Percentiles rank a stretch among this genome's conserved stretches.
These are phyloP conservation scores for Solanum habrochaites DNA, from an alignment of 257 asterid species.

Conservation along the genomic window DNA sequence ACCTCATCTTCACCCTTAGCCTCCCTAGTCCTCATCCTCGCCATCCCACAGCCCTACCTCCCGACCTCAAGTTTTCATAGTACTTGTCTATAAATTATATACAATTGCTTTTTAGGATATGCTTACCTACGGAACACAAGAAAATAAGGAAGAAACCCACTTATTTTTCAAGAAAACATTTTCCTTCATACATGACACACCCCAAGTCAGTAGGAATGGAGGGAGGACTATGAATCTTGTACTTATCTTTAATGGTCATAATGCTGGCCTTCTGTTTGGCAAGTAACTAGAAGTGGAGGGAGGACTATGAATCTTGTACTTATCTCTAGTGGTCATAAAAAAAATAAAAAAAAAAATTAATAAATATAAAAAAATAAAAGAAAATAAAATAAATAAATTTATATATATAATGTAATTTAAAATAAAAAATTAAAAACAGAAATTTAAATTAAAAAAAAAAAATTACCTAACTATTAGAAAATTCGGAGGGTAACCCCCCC, in stretches of 20 bases:
- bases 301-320: neutral
- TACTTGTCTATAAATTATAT: neutral
- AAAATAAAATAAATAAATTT: no score
- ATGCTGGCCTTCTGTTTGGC: neutral
- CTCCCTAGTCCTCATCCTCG: neutral
- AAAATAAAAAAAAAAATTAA: no score
- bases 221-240: neutral
- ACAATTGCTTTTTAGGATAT: neutral
- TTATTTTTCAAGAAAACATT: neutral
- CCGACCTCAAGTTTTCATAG: neutral
- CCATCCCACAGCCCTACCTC: neutral
- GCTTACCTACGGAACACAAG: neutral
- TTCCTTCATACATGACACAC: neutral
- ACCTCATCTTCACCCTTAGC: neutral
- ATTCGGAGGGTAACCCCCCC: no score
- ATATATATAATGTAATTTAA: no score
- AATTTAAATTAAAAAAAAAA: no score
- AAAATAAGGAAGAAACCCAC: neutral
- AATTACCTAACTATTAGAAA: no score
- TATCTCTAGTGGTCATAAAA: neutral
- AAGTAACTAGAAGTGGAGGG: neutral
- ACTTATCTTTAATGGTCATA: neutral
- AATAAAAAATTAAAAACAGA: no score
- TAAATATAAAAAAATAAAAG: no score
- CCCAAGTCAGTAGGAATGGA: neutral